Evolutionary conservation across 768 basidiomycete genomes (phyloP).

Genomic region (Pleurotus sapidus): DNA sequence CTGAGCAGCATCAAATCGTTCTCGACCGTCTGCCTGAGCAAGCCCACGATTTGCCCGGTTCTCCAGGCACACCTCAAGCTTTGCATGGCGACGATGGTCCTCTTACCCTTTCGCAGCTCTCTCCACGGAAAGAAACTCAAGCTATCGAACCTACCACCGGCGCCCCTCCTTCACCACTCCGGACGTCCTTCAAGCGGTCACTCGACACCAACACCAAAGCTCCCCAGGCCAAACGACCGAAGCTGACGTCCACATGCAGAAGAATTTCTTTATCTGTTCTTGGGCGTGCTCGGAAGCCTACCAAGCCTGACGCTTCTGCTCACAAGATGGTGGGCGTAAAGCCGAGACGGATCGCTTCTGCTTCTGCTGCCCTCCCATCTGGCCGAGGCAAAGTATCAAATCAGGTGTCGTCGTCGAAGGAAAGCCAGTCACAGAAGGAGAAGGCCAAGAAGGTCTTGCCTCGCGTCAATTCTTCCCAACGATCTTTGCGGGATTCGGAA

Average conservation of each 20-base stretch:
- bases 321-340: neutral
- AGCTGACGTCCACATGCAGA: neutral
- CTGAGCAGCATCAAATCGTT: slow-evolving; percentile 17
- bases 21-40: neutral
- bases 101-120: slow-evolving; percentile 51
- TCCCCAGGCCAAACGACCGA: neutral
- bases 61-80: slow-evolving; percentile 4
- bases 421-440: neutral
- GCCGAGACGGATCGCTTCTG: neutral
- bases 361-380: neutral
- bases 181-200: neutral
- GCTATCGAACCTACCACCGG: neutral
- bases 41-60: slow-evolving; percentile 9
- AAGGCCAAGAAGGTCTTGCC: neutral
- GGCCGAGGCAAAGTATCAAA: neutral
- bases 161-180: neutral
- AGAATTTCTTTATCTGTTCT: neutral
- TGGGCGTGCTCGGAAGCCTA: neutral
- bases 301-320: neutral
- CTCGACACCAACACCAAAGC: neutral
- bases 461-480: neutral
- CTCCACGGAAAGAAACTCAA: slow-evolving; percentile 29
- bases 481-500: neutral
- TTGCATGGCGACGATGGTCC: slow-evolving; percentile 13
- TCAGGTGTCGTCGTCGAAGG: neutral